Percentiles rank a stretch among this genome's conserved stretches.
phyloP scores from a whole-genome alignment of 2,329 filamentous ascomycete species.

The Lachnellula arida region DNA sequence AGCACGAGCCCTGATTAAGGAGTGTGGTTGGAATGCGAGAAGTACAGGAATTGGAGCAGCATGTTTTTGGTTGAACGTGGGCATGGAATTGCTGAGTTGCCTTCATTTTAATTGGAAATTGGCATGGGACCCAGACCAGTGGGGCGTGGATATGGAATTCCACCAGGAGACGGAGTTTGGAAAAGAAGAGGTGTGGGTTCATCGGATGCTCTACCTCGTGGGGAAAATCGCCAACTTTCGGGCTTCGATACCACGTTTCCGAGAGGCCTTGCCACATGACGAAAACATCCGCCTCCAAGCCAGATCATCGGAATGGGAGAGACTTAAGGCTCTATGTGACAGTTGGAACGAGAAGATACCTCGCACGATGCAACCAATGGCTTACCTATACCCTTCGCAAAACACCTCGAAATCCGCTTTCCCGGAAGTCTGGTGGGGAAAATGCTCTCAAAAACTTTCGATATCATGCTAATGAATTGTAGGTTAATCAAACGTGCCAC shows the following conservation, averaged over 20 bases:
- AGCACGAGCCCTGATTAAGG: conserved; percentile 78
- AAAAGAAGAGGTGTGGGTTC: conserved; percentile 79
- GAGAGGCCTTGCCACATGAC: conserved; percentile 54
- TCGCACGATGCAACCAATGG: conserved; percentile 81
- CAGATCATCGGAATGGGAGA: conserved; percentile 71
- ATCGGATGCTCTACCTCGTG: conserved; percentile 82
- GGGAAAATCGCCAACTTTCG: conserved; percentile 85
- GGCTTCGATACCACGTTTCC: conserved; percentile 59
- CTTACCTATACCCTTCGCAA: conserved; percentile 65
- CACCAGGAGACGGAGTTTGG: conserved; percentile 51
- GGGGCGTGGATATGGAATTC: conserved; percentile 80
- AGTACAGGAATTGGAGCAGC: conserved; percentile 76
- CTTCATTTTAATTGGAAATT: conserved; percentile 82
- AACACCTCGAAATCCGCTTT: conserved; percentile 69
- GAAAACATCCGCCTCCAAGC: conserved; percentile 61
- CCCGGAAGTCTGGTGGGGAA: conserved; percentile 74
- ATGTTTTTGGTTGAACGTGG: conserved; percentile 92
- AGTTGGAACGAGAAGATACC: conserved; percentile 76
- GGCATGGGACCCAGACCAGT: conserved; percentile 85
- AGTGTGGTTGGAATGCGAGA: conserved; percentile 82
- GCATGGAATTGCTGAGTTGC: conserved; percentile 85
- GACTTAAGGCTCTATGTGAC: conserved; percentile 76
- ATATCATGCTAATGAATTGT: conserved; percentile 22
- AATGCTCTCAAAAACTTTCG: conserved; percentile 1
- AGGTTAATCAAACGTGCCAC: conserved; percentile 80